Evolutionary conservation across 768 basidiomycete species (phyloP), one percentile per base, ranked within the genome.

Genomic region (Boletales sp.): DNA sequence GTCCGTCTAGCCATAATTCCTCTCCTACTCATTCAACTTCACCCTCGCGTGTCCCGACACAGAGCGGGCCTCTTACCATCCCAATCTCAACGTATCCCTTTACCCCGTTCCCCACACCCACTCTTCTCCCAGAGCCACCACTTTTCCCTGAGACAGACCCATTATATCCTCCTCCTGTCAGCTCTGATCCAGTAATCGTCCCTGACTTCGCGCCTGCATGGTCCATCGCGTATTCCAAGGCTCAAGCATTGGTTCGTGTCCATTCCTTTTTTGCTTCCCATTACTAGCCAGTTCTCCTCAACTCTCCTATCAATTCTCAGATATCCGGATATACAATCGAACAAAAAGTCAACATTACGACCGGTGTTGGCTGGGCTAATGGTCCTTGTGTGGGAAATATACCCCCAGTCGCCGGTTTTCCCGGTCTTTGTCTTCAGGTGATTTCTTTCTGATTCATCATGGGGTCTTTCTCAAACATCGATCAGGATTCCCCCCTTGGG

Each of bases 371-470:
- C 9, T 68, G 68, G 68, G 51, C 63, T 60, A 68, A 66, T 46
- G 86, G 86, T 1, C 77, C 72, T 2, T 90, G 88, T 62, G 85
- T 90, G 12, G 88, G 82, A 12, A 87, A 87, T 58, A 86, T 77
- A 8, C 72, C 82, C 4, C 42, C 75, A 0, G 72, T 86, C 14
- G 73, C 64, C 12, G 59, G 64, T 10, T 89, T 79, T 67, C 84
- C 84, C 0, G 86, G 87, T 21, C 69, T 89, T 15, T 90, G 87
- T 64, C 76, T 90, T 18, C 82, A 89, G 69, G 83, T 80, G 18
- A 1, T 71, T 56, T 28, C 6, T 52, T 25, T 41, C 13, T 39
- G 35, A 15, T 31, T 2, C 10, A 4, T 9, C 44, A 17, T 9
- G 28, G 8, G 1, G 13, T 33, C 28, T 11, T 13, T 41, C 33